Evolutionary conservation across 345 rosid genomes (phyloP), one percentile per base, ranked within the genome.

Genomic region (Syzygium grande): DNA sequence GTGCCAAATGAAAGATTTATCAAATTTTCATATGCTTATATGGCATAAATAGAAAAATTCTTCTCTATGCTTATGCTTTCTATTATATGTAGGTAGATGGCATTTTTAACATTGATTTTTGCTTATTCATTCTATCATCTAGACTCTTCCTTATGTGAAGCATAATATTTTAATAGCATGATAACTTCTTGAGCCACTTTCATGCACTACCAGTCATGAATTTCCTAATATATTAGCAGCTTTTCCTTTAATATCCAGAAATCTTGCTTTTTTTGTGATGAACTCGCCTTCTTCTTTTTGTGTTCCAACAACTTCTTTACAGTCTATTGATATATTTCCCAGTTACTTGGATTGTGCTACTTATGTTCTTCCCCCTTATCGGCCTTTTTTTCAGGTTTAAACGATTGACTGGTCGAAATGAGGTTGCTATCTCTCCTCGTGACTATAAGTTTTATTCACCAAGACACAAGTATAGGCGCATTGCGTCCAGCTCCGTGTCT

Each of bases 391-490:
- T 34, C 92, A 95, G 99, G 99, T 96, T 97, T 89, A 95, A 93
- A 89, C 90, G 98, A 86, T 73, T 97, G 89, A 96, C 99, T 52
- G 99, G 98, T 86, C 93, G 98, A 58, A 91, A 73, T 94, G 99
- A 97, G 88, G 97, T 97, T 59, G 92, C 95, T 43, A 85, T 97
- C 86, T 94, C 96, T 55, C 93, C 96, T 68, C 92, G 86, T 88
- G 99, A 96, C 90, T 96, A 95, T 89, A 96, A 96, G 90, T 97
- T 95, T 87, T 96, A 97, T 89, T 93, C 96, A 89, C 99, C 99
- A 43, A 92, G 99, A 92, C 99, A 95, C 91, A 97, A 97, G 90
- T 94, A 91, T 59, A 92, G 98, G 89, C 98, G 97, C 87, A 87
- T 61, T 85, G 52, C 87, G 63, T 91, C 94, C 84, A 95, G 87